Percentiles rank a stretch among this genome's conserved stretches.
phyloP scores from a whole-genome alignment of 345 rosid species.

The Gossypium arboreum region DNA sequence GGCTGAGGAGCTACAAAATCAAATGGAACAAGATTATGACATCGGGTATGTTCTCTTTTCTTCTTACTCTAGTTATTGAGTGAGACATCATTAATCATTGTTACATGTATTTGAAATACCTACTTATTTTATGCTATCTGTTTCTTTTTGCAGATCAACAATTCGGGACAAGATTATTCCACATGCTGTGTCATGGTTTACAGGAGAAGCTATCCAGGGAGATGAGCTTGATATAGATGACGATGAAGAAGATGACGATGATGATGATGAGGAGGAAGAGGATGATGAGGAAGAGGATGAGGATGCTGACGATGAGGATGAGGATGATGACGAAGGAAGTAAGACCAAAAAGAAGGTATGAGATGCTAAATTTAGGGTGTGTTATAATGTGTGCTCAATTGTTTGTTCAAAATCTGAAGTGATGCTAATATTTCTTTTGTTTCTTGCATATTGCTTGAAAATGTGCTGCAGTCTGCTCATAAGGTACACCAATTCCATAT shows the following conservation, averaged over 20 bases:
- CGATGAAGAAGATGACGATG: constrained; percentile 31
- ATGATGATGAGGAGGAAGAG: constrained; percentile 36
- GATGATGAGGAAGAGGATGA: constrained; percentile 48
- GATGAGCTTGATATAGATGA: constrained; percentile 68
- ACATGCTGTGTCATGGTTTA: constrained; percentile 95
- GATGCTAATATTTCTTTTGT: not conserved
- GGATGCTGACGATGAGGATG: constrained; percentile 51
- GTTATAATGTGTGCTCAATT: not conserved
- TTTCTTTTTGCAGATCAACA: constrained; percentile 57
- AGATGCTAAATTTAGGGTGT: not conserved
- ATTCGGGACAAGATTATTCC: constrained; percentile 84
- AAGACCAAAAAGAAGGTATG: constrained; percentile 59
- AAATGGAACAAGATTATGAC: constrained; percentile 98
- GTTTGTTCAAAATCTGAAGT: not conserved
- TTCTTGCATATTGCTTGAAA: constrained; percentile 15
- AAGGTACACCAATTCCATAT: constrained; percentile 39
- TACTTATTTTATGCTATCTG: not conserved
- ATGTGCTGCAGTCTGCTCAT: constrained; percentile 45
- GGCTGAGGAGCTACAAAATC: constrained; percentile 95
- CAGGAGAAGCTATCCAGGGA: constrained; percentile 84
- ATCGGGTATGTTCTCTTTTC: constrained; percentile 55
- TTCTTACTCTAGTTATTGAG: not conserved
- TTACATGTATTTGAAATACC: not conserved
- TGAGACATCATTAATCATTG: not conserved
- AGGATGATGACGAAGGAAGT: constrained; percentile 46